Evolutionary conservation across 768 basidiomycete species (phyloP), one percentile per base, ranked within the genome.

Genomic region (Saitozyma sp.): DNA sequence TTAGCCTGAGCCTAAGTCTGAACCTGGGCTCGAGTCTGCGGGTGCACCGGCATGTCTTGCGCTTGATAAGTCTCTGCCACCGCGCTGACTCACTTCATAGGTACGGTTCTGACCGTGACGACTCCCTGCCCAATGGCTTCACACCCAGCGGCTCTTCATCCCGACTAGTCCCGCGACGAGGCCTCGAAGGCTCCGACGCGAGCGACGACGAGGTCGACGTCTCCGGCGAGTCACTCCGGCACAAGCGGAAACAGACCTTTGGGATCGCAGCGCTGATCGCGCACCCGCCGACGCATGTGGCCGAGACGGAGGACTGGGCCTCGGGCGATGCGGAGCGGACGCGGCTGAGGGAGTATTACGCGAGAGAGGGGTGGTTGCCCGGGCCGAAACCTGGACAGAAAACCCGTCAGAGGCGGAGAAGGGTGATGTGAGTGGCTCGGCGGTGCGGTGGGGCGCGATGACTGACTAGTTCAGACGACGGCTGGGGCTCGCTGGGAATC

Each of bases 321-420:
- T 41, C 55, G 43, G 66, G 62, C 29, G 50, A 59, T 14, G 51
- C 46, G 42, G 70, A 75, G 57, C 17, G 74, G 13, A n/a, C 8
- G 40, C 49, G 68, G 46, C 48, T 73, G 63, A 42, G 68, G 40
- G 39, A 51, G 7, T 54, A 58, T 39, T 76, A 68, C 48, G 64
- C 68, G 16, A 48, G 54, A 39, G 46, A 73, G n/a, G 74, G 74
- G 19, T 76, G 70, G 69, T 53, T 76, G 38, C 66, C 59, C n/a
- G 74, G 70, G 9, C 65, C 70, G 0, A 5, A 17, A 39, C 69
- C 74, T 0, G 59, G 64, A 37, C 45, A 57, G 42, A 16, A 9
- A 0, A 65, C 55, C 9, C 40, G 52, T 41, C 7, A 59, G n/a
- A 61, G 52, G 37, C 40, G 72, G 17, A 62, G 62, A 41, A 55